Evolutionary conservation across 352 stramenopile genomes (phyloP), one percentile per base, ranked within the genome.

Genomic region (Globisporangium paddicum): DNA sequence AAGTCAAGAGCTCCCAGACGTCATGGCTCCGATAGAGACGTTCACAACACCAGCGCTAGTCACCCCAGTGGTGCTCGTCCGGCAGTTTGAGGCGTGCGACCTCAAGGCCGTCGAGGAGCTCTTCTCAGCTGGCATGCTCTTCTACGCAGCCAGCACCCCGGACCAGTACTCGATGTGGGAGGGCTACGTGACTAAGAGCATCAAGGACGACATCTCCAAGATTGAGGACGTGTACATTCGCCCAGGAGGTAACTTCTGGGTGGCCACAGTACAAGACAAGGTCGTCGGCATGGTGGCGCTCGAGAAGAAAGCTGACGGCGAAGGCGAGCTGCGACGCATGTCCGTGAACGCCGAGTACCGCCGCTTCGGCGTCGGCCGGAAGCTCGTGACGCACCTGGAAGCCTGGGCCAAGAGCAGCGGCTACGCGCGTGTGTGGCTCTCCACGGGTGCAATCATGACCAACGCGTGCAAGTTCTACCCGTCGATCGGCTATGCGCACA

Each of bases 211-310:
- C 45, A 57, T 81, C n/a, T 56, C 58, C 30, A 59, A 73, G 35
- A 55, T 78, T 26, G 35, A 78, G 40, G 50, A 55, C 50, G 71
- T 61, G 26, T 81, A 78, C 62, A 69, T 74, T 21, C n/a, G 21
- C 1, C 50, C 59, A 1, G 72, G 72, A 0, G 72, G 72, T 16
- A 72, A 72, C 49, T 81, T 81, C 63, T 81, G 70, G 67, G 72
- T 78, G 6, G 45, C 56, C 16, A 62, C 56, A 3, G 11, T 49
- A 3, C 23, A 54, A 3, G 49, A 55, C 28, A 35, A 61, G 11
- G 13, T 76, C 0, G 35, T 80, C 21, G 74, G 71, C 2, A 69
- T 69, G 34, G 63, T 83, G 14, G 74, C 34, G 5, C 57, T 80
- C 8, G 69, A 80, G 56, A 35, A 35, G 4, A 71, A 66, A 23